A percentile compares a stretch with the other conserved stretches of the same genome.
phyloP scores from a whole-genome alignment of 2,329 filamentous ascomycete genomes.

The Xylariales sp. region DNA sequence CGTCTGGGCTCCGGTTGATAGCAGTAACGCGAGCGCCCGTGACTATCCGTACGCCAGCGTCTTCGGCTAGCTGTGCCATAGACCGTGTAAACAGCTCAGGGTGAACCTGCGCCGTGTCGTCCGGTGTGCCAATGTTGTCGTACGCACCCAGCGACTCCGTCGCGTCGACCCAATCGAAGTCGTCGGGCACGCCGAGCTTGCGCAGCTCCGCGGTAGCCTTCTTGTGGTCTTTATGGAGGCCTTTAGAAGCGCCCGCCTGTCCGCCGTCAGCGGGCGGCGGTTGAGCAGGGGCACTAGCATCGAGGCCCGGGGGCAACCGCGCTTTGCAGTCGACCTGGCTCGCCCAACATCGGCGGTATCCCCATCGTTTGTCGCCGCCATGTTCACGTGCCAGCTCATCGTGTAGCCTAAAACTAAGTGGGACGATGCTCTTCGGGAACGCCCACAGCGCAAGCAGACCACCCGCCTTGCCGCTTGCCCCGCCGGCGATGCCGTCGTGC shows the following conservation, averaged over 20 bases:
- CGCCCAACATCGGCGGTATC: conserved; percentile 65
- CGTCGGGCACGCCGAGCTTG: conserved; percentile 58
- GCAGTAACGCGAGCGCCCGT: conserved; percentile 48
- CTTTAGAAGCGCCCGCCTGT: conserved; percentile 37
- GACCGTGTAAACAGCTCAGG: conserved; percentile 80
- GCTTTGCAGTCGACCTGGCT: conserved; percentile 50
- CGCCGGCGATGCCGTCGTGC: conserved; percentile 70
- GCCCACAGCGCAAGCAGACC: conserved; percentile 80
- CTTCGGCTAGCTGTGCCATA: conserved; percentile 75
- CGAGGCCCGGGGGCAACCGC: conserved; percentile 45
- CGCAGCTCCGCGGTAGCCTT: conserved; percentile 44
- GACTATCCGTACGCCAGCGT: conserved; percentile 67
- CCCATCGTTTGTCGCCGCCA: conserved; percentile 74
- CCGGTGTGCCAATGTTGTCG: conserved; percentile 58
- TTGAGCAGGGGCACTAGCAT: not conserved
- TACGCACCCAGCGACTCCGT: conserved; percentile 59
- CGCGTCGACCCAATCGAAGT: conserved; percentile 76
- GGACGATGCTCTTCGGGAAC: conserved; percentile 76
- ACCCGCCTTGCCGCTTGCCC: conserved; percentile 81
- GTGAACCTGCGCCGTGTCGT: conserved; percentile 80
- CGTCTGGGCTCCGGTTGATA: conserved; percentile 43
- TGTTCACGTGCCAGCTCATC: conserved; percentile 76
- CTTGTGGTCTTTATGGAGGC: conserved; percentile 50
- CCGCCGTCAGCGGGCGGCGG: not conserved
- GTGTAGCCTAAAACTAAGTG: conserved; percentile 76